Percentiles rank a stretch among this genome's conserved stretches.
Conservation (phyloP, 2,329 filamentous ascomycete genomes). For the Rhynchosporium secalis region DNA sequence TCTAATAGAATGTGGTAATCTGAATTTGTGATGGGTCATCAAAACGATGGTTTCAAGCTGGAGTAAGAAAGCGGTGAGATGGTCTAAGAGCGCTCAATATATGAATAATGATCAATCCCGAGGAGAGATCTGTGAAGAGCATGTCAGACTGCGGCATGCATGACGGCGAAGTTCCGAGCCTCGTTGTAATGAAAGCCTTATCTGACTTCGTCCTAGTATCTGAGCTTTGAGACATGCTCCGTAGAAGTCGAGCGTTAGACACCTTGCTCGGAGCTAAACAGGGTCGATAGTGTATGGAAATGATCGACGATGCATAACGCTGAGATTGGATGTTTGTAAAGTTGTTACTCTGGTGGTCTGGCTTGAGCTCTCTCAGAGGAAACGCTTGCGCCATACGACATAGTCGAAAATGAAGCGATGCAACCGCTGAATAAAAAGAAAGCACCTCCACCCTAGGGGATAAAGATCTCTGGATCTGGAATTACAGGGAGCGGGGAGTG, state of each 20-base stretch:
- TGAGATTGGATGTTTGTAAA: not conserved
- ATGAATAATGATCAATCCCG: not conserved
- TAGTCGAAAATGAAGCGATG: not conserved
- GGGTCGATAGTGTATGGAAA: conserved; percentile 2
- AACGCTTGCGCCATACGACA: not conserved
- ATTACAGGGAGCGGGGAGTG: conserved; percentile 8
- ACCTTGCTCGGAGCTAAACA: too few relatives aligned
- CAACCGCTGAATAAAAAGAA: conserved; percentile 16
- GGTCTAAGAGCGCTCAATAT: too few relatives aligned
- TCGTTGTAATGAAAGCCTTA: not conserved
- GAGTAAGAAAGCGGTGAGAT: not conserved
- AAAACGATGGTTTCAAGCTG: not conserved
- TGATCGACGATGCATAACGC: not conserved
- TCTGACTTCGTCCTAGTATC: not conserved
- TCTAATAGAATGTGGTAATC: not conserved
- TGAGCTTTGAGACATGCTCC: not conserved
- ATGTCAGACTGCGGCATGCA: not conserved
- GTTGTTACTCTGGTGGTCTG: not conserved
- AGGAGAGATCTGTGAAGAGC: not conserved
- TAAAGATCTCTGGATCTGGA: conserved; percentile 6
- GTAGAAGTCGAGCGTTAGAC: not conserved
- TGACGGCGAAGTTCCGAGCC: not conserved
- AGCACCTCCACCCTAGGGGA: conserved; percentile 12
- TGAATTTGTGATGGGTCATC: not conserved
- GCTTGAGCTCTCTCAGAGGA: not conserved